Base-by-base conservation (phyloP, 768 basidiomycete species). In the Tylopilus rubrobrunneus region DNA sequence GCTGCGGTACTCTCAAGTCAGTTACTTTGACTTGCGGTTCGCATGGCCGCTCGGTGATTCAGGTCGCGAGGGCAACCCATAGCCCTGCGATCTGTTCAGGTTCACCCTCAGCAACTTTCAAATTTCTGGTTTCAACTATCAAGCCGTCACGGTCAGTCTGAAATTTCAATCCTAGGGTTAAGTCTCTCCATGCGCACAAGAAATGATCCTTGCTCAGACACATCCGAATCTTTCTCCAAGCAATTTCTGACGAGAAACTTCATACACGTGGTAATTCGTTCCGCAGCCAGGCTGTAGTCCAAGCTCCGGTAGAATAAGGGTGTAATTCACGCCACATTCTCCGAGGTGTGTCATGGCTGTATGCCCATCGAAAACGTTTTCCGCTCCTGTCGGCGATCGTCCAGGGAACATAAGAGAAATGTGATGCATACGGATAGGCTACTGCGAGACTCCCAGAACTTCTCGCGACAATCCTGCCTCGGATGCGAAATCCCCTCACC, bases 321-420 rank as follows among this genome's bases (percentile, higher is more conserved):
- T 25, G 25, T 25, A 25, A 25, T 25, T 25, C 12, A n/a, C 17
- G 11, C 48, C 39, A 12, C 23, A 36, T 23, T 14, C 25, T 42
- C 27, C 19, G 31, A 8, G 8, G 19, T 19, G 19, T 39, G n/a
- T 12, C 39, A 19, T 39, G 39, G 39, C 37, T 19, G 17, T 39
- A 40, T 52, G 44, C 25, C 48, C 19, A 21, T 34, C 33, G 15
- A 36, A 49, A 59, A 42, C 41, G 15, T n/a, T 49, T 43, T 42
- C 23, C 29, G 21, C 40, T 45, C 37, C 34, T 27, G 39, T 23
- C 10, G 33, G 56, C 36, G 48, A 59, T 43, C 37, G 43, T 43
- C 48, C 36, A 43, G 9, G 37, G 7, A 39, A 15, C 37, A 39
- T 7, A 39, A n/a, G n/a, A 1, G 36, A 36, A 36, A 15, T 19